Percentiles rank a stretch among this genome's conserved stretches.
Evolutionary conservation across 768 basidiomycete species (phyloP).

Genomic region (Termitomyces sp.): DNA sequence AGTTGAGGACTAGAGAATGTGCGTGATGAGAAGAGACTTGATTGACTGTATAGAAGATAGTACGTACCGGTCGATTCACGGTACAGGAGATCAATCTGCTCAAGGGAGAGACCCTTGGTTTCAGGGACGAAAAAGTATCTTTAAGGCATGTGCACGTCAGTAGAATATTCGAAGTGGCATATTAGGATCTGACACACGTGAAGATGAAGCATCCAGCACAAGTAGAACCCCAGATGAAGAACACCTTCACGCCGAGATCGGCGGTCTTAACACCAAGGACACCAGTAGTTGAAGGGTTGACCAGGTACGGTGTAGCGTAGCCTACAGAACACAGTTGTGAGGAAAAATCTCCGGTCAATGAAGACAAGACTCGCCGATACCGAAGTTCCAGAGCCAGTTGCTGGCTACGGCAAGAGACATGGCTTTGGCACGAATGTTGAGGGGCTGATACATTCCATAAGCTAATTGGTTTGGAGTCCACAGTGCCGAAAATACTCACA

Average conservation of each 20-base stretch:
- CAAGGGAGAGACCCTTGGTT: slow-evolving; percentile 20
- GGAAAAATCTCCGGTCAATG: too few species aligned
- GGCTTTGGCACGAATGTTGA: slow-evolving; percentile 76
- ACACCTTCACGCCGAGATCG: slow-evolving; percentile 64
- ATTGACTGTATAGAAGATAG: neutral
- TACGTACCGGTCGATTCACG: slow-evolving; percentile 17
- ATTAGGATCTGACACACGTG: slow-evolving; percentile 50
- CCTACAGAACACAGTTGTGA: slow-evolving; percentile 13
- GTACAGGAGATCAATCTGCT: slow-evolving; percentile 21
- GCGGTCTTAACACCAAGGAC: slow-evolving; percentile 28
- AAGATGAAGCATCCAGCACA: slow-evolving; percentile 70
- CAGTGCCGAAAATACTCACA: slow-evolving; percentile 15
- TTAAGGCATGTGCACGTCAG: neutral
- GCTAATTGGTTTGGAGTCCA: neutral
- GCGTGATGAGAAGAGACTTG: neutral
- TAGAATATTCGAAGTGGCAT: neutral
- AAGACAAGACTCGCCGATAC: slow-evolving; percentile 46
- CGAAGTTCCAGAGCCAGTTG: slow-evolving; percentile 80
- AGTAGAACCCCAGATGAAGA: slow-evolving; percentile 79
- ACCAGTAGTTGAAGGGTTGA: slow-evolving; percentile 26
- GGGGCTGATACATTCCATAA: slow-evolving; percentile 32
- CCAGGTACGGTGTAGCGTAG: slow-evolving; percentile 47
- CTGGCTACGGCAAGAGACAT: slow-evolving; percentile 73
- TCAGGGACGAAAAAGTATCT: slow-evolving; percentile 21
- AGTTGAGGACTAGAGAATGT: slow-evolving; percentile 10